Evolutionary conservation across 768 basidiomycete genomes (phyloP), one percentile per base, ranked within the genome.

Genomic region (Termitomyces sp.): DNA sequence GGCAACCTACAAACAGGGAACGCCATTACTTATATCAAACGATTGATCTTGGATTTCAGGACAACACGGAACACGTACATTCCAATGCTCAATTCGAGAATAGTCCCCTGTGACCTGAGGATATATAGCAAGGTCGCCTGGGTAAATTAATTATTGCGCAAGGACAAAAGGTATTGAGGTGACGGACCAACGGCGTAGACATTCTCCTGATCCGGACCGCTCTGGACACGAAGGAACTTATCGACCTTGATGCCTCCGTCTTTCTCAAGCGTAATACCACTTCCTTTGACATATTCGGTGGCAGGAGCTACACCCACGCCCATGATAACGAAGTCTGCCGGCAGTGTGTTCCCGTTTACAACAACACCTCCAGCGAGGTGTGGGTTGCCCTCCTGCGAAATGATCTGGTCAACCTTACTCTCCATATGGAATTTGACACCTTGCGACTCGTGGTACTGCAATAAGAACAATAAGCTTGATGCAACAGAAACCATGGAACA

Each of bases 61-160:
- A 16, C 22, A 30, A 42, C 24, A 38, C 24, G 22, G 26, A 20
- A 48, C 42, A 61, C 82, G 43, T 54, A 88, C 92, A 72, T 93
- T 93, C 92, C 94, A 96, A 71, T 96, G 94, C 71, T 96, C 93
- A 57, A 95, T 86, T 50, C 92, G 74, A 28, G 75, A 75, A 44
- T 73, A 69, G 45, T 75, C 77, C 14, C 86, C 84, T 7, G 73
- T 76, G 3, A 73, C 69, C 57, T 88, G 84, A 10, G 90, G 88
- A 70, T 90, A 92, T 42, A 83, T 77, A 0, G 92, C 92, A 64
- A 95, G 90, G 70, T 94, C 92, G 56, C 88, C 87, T 82, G 66
- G 12, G 50, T 46, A 16, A 48, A 32, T 42, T 52, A 5, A 20
- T 40, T 26, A 12, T 9, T 46, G 65, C 7, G 18, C 33, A 26